Percentiles rank a stretch among this genome's conserved stretches.
These are phyloP conservation scores for Luffa aegyptiaca DNA, from an alignment of 306 rosid genomes.

Conservation along the genomic window DNA sequence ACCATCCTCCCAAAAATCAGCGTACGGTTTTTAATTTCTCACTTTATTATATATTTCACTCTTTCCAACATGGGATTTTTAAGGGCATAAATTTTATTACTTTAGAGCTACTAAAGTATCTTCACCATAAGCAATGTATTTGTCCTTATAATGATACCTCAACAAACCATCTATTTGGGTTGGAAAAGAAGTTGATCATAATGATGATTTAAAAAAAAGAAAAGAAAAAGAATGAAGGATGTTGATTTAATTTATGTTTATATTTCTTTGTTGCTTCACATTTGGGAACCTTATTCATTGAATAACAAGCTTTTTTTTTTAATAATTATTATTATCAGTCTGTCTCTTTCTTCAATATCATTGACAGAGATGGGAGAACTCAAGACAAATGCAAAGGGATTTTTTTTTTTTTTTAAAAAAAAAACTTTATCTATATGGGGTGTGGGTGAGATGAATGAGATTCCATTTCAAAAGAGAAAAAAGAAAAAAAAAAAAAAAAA, in stretches of 20 bases:
- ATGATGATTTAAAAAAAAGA: background rate
- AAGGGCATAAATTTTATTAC: background rate
- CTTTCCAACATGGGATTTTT: background rate
- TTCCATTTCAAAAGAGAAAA: background rate
- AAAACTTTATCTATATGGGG: background rate
- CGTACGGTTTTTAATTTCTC: background rate
- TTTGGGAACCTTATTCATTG: constrained; percentile 3
- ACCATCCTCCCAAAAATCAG: background rate
- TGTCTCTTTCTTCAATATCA: background rate
- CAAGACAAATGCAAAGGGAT: background rate
- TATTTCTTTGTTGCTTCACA: constrained; percentile 5
- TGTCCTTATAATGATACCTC: background rate
- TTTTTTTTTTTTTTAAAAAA: too few species aligned
- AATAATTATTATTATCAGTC: background rate
- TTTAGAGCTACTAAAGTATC: background rate
- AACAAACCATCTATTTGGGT: background rate
- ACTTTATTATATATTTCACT: background rate
- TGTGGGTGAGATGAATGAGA: constrained; percentile 9
- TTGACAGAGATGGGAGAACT: background rate
- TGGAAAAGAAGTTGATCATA: background rate
- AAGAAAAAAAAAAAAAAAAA: background rate
- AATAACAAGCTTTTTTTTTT: background rate
- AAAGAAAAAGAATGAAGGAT: background rate
- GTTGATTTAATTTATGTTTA: background rate
- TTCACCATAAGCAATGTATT: background rate